phyloP scores from a whole-genome alignment of 345 rosid species.

The Gossypium bickii region DNA sequence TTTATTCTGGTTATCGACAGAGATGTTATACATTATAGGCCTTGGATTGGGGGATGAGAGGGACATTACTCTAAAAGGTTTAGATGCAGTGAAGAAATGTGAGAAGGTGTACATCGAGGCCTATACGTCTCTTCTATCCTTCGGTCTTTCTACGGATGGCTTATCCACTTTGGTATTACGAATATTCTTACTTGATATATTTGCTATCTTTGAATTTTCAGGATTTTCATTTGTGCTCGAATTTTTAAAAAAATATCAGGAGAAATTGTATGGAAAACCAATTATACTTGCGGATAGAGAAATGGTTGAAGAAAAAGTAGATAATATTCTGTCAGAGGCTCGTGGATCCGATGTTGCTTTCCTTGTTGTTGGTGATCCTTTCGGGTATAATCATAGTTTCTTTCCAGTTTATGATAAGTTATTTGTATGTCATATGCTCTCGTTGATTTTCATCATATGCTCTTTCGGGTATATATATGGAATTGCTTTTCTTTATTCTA shows the following conservation, averaged over 20 bases:
- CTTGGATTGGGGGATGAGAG: slow-evolving; percentile 84
- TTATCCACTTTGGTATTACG: slow-evolving; percentile 54
- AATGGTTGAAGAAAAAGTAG: slow-evolving; percentile 88
- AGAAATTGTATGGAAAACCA: slow-evolving; percentile 63
- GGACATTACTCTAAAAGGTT: slow-evolving; percentile 75
- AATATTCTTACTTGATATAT: neutral
- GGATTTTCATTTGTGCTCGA: neutral
- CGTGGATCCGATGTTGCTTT: slow-evolving; percentile 53
- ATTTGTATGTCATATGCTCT: neutral
- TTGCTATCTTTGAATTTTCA: neutral
- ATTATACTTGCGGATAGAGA: slow-evolving; percentile 79
- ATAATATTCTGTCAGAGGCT: slow-evolving; percentile 52
- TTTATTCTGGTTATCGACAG: neutral
- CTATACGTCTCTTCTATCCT: slow-evolving; percentile 89
- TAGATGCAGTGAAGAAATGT: slow-evolving; percentile 71
- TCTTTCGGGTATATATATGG: neutral
- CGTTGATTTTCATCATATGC: neutral
- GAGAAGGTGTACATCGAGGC: slow-evolving; percentile 86
- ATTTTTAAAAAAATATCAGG: slow-evolving; percentile 30
- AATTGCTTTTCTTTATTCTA: neutral
- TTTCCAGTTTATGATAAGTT: neutral
- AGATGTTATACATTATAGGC: slow-evolving; percentile 78
- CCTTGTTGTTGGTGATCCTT: slow-evolving; percentile 95
- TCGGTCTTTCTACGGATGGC: slow-evolving; percentile 73
- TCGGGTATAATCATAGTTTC: slow-evolving; percentile 43